Conservation (phyloP, 257 asterid species). For the Primulina tabacum region DNA sequence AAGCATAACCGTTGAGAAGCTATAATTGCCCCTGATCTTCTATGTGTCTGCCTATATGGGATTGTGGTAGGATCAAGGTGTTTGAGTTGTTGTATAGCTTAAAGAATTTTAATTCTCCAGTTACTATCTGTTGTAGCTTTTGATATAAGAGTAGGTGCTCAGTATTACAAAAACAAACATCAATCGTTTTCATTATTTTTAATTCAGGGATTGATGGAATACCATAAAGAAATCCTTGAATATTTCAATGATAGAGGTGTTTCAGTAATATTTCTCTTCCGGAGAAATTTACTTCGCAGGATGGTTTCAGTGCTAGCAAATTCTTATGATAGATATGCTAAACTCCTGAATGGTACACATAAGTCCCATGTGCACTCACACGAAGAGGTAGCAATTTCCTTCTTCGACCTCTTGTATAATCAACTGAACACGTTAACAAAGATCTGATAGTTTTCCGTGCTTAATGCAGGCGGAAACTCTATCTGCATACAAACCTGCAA, state of each 20-base stretch:
- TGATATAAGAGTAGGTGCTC: background rate
- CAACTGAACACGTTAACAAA: background rate
- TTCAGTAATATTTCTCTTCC: slow-evolving; percentile 58
- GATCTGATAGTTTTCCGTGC: slow-evolving; percentile 12
- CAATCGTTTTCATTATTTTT: background rate
- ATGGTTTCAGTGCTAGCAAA: slow-evolving; percentile 69
- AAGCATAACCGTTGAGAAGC: background rate
- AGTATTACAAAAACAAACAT: background rate
- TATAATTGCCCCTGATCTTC: background rate
- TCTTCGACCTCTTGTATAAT: background rate
- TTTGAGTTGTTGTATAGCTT: background rate
- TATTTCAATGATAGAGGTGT: slow-evolving; percentile 56
- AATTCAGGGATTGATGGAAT: slow-evolving; percentile 61
- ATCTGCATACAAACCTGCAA: slow-evolving; percentile 68
- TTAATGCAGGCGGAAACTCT: slow-evolving; percentile 68
- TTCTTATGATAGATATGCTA: slow-evolving; percentile 62
- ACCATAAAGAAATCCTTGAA: slow-evolving; percentile 55
- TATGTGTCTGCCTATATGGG: background rate
- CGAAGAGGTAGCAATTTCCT: slow-evolving; percentile 46
- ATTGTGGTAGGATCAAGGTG: background rate
- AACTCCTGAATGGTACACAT: slow-evolving; percentile 70
- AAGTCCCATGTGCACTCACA: slow-evolving; percentile 77
- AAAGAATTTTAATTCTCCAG: background rate
- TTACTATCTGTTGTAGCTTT: background rate
- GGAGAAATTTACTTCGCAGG: slow-evolving; percentile 65